These are phyloP conservation scores for Penicillium maclennaniae DNA, from an alignment of 495 filamentous ascomycete species.

Conservation along the genomic window DNA sequence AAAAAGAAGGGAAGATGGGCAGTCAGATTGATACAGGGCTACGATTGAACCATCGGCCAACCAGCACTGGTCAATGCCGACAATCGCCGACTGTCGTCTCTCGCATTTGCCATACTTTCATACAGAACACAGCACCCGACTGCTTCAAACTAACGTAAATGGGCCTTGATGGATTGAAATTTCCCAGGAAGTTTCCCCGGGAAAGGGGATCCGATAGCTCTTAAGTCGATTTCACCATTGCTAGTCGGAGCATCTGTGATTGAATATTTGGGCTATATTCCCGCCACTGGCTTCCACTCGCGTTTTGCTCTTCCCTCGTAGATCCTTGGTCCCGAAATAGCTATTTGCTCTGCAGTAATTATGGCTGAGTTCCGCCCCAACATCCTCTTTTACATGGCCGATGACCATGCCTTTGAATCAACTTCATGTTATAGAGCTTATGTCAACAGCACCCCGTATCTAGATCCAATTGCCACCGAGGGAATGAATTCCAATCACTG, in stretches of 20 bases:
- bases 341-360: neutral
- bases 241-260: too few relatives aligned
- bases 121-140: neutral
- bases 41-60: neutral
- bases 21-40: too few relatives aligned
- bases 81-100: conserved; percentile 11
- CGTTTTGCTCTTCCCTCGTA: neutral
- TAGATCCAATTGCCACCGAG: conserved; percentile 39
- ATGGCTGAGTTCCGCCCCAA: conserved; percentile 25
- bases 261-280: too few relatives aligned
- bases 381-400: conserved; percentile 46
- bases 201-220: neutral
- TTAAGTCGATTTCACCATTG: neutral
- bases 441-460: conserved; percentile 42
- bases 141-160: neutral
- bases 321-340: too few relatives aligned
- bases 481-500: conserved; percentile 49
- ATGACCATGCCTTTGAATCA: conserved; percentile 45
- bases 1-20: too few relatives aligned
- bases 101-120: neutral
- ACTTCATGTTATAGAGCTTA: conserved; percentile 39
- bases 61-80: neutral
- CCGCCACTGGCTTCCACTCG: too few relatives aligned
- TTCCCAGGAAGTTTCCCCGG: too few relatives aligned
- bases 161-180: neutral